A percentile compares a stretch with the other conserved stretches of the same genome.
Conservation (phyloP, 306 rosid species). For the Macrotyloma uniflorum region DNA sequence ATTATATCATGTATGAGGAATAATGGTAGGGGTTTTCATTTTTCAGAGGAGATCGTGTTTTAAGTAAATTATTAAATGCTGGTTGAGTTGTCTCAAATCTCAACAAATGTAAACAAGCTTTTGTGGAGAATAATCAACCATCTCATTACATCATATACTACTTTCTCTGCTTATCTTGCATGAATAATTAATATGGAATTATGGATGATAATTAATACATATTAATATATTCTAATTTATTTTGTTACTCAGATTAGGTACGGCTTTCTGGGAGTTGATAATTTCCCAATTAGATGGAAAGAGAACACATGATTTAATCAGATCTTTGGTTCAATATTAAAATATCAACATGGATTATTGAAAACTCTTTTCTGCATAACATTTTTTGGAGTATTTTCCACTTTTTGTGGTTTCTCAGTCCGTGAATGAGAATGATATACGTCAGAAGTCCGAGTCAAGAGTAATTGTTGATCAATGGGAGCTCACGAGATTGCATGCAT, state of each 20-base stretch:
- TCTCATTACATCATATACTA: background rate
- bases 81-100: conserved; percentile 9
- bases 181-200: too few relatives aligned
- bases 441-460: too few relatives aligned
- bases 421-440: conserved; percentile 21
- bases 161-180: conserved; percentile 15
- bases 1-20: too few relatives aligned
- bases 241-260: conserved; percentile 27
- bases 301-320: too few relatives aligned
- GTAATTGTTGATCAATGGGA: conserved; percentile 22
- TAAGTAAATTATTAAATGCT: background rate
- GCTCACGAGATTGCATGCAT: conserved; percentile 28
- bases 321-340: conserved; percentile 26
- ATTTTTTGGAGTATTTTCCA: background rate
- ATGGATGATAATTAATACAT: too few relatives aligned
- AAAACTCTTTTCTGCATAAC: background rate
- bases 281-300: too few relatives aligned
- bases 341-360: conserved; percentile 31
- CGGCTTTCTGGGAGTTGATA: conserved; percentile 3
- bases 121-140: background rate
- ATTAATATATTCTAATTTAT: background rate
- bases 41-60: background rate
- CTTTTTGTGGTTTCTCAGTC: background rate
- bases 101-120: background rate
- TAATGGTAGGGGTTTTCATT: background rate